phyloP scores from a whole-genome alignment of 176 grass and related monocot genomes.

The Dactylis glomerata region DNA sequence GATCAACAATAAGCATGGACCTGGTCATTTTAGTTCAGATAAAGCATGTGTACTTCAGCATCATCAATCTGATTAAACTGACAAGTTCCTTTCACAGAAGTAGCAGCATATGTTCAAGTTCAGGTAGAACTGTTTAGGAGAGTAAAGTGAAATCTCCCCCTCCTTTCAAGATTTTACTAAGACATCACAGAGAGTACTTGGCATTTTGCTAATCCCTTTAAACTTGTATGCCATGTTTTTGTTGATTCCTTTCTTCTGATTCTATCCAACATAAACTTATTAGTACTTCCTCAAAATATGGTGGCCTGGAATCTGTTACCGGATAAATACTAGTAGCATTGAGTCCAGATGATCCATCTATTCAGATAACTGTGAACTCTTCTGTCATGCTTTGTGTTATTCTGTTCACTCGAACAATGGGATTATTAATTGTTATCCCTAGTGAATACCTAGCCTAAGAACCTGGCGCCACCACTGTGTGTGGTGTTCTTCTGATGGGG shows the following conservation, averaged over 20 bases:
- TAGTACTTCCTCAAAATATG: neutral
- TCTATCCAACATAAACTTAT: neutral
- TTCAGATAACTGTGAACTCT: neutral
- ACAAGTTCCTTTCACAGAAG: too few species aligned
- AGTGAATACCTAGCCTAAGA: too few species aligned
- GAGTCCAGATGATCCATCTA: neutral
- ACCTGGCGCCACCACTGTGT: too few species aligned
- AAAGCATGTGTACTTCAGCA: too few species aligned
- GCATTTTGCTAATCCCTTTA: neutral
- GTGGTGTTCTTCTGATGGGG: too few species aligned
- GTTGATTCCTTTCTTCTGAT: neutral
- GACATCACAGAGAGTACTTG: neutral
- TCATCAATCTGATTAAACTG: too few species aligned
- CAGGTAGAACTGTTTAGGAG: neutral
- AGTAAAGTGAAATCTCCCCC: neutral
- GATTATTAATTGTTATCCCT: too few species aligned
- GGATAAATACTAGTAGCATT: neutral
- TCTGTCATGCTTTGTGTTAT: neutral
- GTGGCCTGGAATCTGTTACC: neutral
- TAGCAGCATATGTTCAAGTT: too few species aligned
- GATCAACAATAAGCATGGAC: too few species aligned
- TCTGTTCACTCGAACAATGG: neutral
- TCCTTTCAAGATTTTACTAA: neutral
- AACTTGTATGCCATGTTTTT: neutral
- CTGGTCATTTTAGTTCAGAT: too few species aligned